Evolutionary conservation across 306 rosid species (phyloP).

Genomic region (Inga oerstediana): DNA sequence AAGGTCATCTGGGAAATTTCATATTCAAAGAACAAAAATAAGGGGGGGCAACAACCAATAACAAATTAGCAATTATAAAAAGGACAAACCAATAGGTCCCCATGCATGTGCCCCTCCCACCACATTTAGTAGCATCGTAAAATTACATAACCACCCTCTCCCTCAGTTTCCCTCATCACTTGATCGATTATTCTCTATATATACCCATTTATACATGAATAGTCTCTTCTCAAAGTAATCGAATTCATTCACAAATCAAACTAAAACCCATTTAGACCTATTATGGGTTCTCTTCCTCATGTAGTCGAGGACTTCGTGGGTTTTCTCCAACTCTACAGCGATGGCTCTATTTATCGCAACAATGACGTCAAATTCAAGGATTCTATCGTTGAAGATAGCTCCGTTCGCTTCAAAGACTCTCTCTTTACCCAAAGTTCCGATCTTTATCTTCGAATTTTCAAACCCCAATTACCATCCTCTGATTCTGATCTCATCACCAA

Average conservation of each 20-base stretch:
- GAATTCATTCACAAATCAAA: background rate
- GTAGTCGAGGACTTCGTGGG: constrained; percentile 95
- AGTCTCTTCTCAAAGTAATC: background rate
- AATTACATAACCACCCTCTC: constrained; percentile 4
- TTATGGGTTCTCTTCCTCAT: constrained; percentile 80
- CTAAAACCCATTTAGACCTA: constrained; percentile 7
- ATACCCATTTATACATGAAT: background rate
- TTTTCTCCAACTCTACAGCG: constrained; percentile 75
- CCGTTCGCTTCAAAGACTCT: constrained; percentile 58
- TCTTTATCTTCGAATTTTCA: constrained; percentile 75
- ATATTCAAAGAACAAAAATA: background rate
- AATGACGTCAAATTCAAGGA: constrained; percentile 49
- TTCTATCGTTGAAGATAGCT: constrained; percentile 45
- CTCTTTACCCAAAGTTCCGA: constrained; percentile 49
- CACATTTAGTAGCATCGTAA: background rate
- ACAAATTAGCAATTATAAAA: background rate
- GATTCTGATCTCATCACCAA: background rate
- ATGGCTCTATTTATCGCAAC: constrained; percentile 72
- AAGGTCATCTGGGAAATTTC: background rate
- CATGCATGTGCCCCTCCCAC: constrained; percentile 7
- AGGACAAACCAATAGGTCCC: background rate
- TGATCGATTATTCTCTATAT: background rate
- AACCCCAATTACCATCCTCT: constrained; percentile 36
- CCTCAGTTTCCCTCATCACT: background rate
- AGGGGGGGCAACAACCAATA: background rate